Evolutionary conservation across 2,329 filamentous ascomycete genomes (phyloP).

Genomic region (Claviceps sp.): DNA sequence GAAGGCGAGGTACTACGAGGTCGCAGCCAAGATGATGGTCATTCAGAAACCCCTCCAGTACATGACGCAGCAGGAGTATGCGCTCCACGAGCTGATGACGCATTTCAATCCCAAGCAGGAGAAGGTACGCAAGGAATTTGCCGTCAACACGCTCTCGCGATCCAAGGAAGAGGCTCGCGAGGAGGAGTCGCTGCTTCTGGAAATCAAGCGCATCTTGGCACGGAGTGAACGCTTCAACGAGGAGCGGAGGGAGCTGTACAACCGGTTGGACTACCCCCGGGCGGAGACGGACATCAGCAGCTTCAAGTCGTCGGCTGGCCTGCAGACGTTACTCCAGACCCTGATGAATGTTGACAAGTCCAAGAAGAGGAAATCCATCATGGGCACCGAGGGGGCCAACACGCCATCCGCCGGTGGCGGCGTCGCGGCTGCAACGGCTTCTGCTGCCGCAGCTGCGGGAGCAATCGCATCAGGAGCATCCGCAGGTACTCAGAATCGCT

Average conservation of each 20-base stretch:
- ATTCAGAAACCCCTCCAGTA: conserved; percentile 65
- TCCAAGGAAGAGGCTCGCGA: conserved; percentile 82
- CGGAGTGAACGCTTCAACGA: conserved; percentile 76
- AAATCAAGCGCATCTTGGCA: conserved; percentile 82
- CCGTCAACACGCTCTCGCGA: conserved; percentile 62
- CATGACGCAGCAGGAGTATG: conserved; percentile 80
- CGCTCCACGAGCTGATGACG: conserved; percentile 68
- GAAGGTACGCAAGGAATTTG: conserved; percentile 69
- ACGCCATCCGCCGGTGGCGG: conserved; percentile 15
- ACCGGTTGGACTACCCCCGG: conserved; percentile 69
- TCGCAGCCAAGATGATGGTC: conserved; percentile 72
- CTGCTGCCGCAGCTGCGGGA: not conserved
- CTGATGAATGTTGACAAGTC: conserved; percentile 73
- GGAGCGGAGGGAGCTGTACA: conserved; percentile 77
- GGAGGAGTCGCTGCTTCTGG: conserved; percentile 76
- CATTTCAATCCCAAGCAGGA: conserved; percentile 78
- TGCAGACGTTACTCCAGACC: conserved; percentile 69
- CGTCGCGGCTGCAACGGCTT: not conserved
- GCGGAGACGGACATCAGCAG: conserved; percentile 55
- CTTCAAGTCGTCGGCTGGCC: conserved; percentile 69
- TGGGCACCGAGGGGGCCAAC: conserved; percentile 43
- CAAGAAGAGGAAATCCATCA: conserved; percentile 70
- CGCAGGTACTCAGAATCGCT: conserved; percentile 20
- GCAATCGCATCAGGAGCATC: conserved; percentile 7
- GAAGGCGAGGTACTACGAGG: conserved; percentile 80